Percentiles rank a stretch among this genome's conserved stretches.
Evolutionary conservation across 257 asterid genomes (phyloP).

Genomic region (Solanum rostratum): DNA sequence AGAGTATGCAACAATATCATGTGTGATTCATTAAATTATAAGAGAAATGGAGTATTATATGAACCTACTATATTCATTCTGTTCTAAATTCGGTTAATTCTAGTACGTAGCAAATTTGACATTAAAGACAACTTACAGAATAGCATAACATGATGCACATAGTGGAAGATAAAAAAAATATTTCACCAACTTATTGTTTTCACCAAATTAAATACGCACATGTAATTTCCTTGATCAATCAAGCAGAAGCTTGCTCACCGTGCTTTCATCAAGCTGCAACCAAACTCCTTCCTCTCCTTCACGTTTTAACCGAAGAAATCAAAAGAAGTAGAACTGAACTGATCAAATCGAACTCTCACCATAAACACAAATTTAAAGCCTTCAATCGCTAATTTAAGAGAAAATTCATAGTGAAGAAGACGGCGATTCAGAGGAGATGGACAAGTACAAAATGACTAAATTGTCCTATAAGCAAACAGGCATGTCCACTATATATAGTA

Average conservation of each 20-base stretch:
- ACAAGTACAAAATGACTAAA: too few relatives aligned
- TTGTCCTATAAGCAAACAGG: too few relatives aligned
- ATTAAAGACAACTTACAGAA: background rate
- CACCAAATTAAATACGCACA: background rate
- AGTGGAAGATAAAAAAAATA: background rate
- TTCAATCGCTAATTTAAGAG: too few relatives aligned
- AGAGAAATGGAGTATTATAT: background rate
- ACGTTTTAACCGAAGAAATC: too few relatives aligned
- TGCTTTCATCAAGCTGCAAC: background rate
- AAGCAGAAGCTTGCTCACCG: background rate
- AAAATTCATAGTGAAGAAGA: too few relatives aligned
- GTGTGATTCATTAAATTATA: background rate
- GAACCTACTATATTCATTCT: background rate
- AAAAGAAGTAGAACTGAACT: too few relatives aligned
- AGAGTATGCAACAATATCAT: background rate
- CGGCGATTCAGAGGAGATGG: too few relatives aligned
- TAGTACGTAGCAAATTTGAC: background rate
- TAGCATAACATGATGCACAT: background rate
- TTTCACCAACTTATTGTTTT: too few relatives aligned
- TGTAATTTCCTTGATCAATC: too few relatives aligned
- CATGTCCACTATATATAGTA: too few relatives aligned
- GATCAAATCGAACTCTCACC: too few relatives aligned
- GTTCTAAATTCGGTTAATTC: background rate
- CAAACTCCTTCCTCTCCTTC: background rate
- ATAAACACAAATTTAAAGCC: too few relatives aligned